phyloP scores from a whole-genome alignment of 768 basidiomycete genomes.

The Boletus sp. region DNA sequence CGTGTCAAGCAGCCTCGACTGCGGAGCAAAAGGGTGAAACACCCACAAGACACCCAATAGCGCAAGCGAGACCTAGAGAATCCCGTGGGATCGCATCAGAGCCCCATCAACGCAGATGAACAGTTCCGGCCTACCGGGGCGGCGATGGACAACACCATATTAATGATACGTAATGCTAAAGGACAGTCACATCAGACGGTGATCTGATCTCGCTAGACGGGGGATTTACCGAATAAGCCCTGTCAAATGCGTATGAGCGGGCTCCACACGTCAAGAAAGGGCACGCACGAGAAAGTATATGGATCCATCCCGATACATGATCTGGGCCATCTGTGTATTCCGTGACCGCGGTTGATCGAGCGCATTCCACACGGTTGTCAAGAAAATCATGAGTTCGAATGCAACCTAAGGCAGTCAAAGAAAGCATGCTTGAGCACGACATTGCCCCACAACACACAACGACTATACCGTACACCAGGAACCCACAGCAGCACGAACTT shows the following conservation, averaged over 20 bases:
- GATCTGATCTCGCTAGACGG: background rate
- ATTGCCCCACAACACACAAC: background rate
- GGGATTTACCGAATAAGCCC: constrained; percentile 24
- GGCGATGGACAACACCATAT: constrained; percentile 17
- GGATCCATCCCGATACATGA: constrained; percentile 30
- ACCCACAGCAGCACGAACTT: constrained; percentile 25
- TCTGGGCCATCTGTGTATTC: constrained; percentile 15
- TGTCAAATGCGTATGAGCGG: constrained; percentile 3
- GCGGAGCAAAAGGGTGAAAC: background rate
- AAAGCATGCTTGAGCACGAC: background rate
- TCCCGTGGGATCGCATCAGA: background rate
- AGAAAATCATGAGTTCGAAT: constrained; percentile 32
- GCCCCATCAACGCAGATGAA: background rate
- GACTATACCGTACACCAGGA: constrained; percentile 23
- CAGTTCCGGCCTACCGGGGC: constrained; percentile 21
- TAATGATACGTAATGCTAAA: constrained; percentile 21
- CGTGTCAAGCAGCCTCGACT: background rate
- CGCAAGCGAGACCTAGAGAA: constrained; percentile 14
- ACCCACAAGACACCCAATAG: constrained; percentile 25
- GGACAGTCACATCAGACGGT: background rate
- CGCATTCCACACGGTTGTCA: constrained; percentile 28
- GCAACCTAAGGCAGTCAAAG: constrained; percentile 15
- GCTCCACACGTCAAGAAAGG: background rate
- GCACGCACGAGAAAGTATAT: constrained; percentile 27
- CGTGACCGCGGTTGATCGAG: constrained; percentile 24